Conservation (phyloP, 345 rosid species). For the Luvunga scandens region DNA sequence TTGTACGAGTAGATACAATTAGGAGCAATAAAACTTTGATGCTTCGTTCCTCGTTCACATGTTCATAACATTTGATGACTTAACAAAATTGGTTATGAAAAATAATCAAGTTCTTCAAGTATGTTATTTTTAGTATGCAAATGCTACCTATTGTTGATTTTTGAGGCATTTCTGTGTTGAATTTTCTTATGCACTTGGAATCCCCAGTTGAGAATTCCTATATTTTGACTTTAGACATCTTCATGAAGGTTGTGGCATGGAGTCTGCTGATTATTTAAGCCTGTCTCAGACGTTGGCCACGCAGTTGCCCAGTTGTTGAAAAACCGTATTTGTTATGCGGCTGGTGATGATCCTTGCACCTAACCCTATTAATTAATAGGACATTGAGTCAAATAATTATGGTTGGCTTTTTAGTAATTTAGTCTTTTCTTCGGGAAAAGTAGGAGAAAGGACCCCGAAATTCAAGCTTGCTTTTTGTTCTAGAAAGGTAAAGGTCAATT, state of each 20-base stretch:
- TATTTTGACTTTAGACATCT: neutral
- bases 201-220: neutral
- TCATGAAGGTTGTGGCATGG: neutral
- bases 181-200: neutral
- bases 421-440: neutral
- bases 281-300: neutral
- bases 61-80: neutral
- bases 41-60: neutral
- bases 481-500: constrained; percentile 8
- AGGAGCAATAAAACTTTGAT: neutral
- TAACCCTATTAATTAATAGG: constrained; percentile 3
- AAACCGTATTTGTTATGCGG: constrained; percentile 2
- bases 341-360: constrained; percentile 20
- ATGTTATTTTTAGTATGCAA: neutral
- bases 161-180: neutral
- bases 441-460: neutral
- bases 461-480: neutral
- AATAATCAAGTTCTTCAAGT: neutral
- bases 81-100: neutral
- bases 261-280: neutral
- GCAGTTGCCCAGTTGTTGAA: neutral
- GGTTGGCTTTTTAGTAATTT: neutral
- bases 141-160: neutral
- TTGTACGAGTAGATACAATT: neutral
- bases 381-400: neutral